phyloP scores from a whole-genome alignment of 2,329 filamentous ascomycete genomes.

The Neonectria ditissima region DNA sequence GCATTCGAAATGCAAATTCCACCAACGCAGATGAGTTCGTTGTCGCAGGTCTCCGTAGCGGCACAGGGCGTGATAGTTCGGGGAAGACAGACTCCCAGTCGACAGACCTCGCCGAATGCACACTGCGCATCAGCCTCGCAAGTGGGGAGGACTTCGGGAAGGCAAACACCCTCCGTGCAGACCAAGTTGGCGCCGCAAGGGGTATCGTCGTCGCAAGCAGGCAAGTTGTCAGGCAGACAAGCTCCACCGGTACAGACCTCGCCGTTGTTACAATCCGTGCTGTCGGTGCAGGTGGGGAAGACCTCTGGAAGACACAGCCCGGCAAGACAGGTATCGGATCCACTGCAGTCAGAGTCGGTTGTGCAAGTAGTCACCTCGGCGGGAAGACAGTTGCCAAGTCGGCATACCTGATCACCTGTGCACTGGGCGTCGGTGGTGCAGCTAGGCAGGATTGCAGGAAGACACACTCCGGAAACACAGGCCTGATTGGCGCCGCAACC shows the following conservation, averaged over 20 bases:
- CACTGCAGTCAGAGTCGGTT: conserved; percentile 2
- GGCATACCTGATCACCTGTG: conserved; percentile 11
- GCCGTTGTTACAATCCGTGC: conserved; percentile 17
- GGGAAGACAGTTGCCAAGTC: conserved; percentile 21
- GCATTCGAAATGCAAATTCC: conserved; percentile 10
- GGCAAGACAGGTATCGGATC: conserved; percentile 3
- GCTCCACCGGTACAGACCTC: conserved; percentile 9
- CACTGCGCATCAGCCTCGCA: conserved; percentile 8
- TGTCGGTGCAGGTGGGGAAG: conserved; percentile 1
- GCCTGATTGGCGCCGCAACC: conserved; percentile 18
- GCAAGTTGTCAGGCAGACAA: conserved; percentile 9
- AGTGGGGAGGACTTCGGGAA: conserved; percentile 3
- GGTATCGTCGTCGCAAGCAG: not conserved
- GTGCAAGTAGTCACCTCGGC: conserved; percentile 3
- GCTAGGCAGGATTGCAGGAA: not conserved
- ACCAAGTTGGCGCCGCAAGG: not conserved
- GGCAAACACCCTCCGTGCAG: conserved; percentile 8
- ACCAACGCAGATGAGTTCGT: not conserved
- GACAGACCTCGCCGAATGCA: conserved; percentile 4
- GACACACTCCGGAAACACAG: conserved; percentile 11
- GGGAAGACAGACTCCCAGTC: conserved; percentile 16
- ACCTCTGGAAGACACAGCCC: conserved; percentile 13
- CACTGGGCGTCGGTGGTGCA: conserved; percentile 18
- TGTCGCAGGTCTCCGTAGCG: not conserved
- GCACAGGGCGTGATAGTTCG: not conserved